phyloP scores from a whole-genome alignment of 1,139 yeast genomes.

The Hemisphaericaspora lyxosophila region DNA sequence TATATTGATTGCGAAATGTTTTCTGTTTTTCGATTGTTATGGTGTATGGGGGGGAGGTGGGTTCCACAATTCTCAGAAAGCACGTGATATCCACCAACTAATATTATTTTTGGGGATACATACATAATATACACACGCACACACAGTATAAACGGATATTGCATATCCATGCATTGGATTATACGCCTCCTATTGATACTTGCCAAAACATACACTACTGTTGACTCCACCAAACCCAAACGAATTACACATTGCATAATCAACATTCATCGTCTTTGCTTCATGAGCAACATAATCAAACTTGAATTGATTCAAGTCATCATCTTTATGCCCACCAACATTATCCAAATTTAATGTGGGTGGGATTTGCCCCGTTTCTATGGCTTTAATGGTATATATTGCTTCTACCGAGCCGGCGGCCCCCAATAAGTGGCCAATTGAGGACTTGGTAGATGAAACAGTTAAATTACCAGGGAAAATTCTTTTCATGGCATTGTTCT shows the following conservation, averaged over 20 bases:
- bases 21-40: not conserved
- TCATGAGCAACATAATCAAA: conserved; percentile 63
- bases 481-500: conserved; percentile 67
- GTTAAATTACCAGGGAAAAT: conserved; percentile 42
- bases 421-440: conserved; percentile 91
- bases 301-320: conserved; percentile 38
- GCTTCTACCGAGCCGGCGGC: conserved; percentile 97
- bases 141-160: not conserved
- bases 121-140: not conserved
- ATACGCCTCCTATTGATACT: too few species aligned
- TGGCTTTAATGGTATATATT: conserved; percentile 70
- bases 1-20: not conserved
- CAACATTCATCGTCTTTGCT: conserved; percentile 40
- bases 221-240: conserved; percentile 99
- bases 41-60: not conserved
- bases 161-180: too few species aligned
- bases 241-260: conserved; percentile 77
- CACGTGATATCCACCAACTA: not conserved
- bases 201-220: conserved; percentile 49
- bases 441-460: conserved; percentile 85
- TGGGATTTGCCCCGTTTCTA: conserved; percentile 60
- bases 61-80: conserved; percentile 5
- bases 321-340: conserved; percentile 49
- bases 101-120: too few species aligned
- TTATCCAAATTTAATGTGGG: conserved; percentile 73